Evolutionary conservation across 208 protist species (phyloP), one percentile per base, ranked within the genome.

Genomic region (Leishmania turanica): DNA sequence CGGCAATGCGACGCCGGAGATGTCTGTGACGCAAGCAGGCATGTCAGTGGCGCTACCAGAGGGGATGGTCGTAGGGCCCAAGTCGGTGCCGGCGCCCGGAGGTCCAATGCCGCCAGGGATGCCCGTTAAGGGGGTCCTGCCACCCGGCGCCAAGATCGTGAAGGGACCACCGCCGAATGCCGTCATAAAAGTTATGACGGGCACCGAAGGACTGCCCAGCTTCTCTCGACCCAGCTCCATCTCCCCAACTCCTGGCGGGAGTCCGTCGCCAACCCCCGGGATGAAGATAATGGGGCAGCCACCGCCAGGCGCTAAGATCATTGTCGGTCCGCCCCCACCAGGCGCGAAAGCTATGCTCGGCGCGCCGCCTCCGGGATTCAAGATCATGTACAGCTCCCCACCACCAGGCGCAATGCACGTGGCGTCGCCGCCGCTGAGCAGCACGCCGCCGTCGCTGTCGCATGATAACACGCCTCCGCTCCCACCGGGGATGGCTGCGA

Each of bases 381-480:
- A 90, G 69, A 60, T 92, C 5, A 88, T 93, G 56, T 80, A 81
- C 56, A 87, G 88, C 2, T 84, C 89, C 0, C 92, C 89, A 37
- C 90, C 90, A 31, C 84, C 86, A 15, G 88, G 85, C 3, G 51
- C 78, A 7, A 19, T n/a, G 40, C 40, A 31, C 68, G 9, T 6
- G 7, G 68, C 21, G 68, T 72, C 66, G 7, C 66, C 66, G 37
- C 66, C 19, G 66, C 40, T 51, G 21, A 49, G 40, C 40, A 49
- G 66, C 40, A 27, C n/a, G 9, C 49, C 71, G 6, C 11, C 11
- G 3, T 62, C 71, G 49, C n/a, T 73, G n/a, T 37, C 42, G 5
- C 68, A 45, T 58, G 58, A 31, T 54, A 82, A 68, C 19, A 70
- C 53, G 3, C 80, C 51, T 19, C 45, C 86, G 47, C 76, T 77